Evolutionary conservation across 2,329 filamentous ascomycete species (phyloP), one percentile per base, ranked within the genome.

Genomic region (Pezicula carpinea): DNA sequence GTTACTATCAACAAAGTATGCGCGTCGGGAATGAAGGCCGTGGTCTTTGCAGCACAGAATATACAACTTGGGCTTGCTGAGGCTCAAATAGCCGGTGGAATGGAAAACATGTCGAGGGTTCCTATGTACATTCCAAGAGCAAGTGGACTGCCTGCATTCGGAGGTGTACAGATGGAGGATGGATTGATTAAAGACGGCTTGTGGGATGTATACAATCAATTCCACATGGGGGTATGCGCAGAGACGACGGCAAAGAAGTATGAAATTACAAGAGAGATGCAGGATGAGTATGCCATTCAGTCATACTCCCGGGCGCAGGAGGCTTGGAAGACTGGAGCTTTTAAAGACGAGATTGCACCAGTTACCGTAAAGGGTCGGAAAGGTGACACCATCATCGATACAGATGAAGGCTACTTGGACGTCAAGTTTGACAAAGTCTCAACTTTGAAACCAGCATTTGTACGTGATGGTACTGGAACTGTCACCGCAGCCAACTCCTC

Each of bases 1-100:
- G 84, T 86, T 43, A 97, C 93, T 14, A 85, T 99, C 69, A 99
- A 99, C 77, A 99, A 99, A 71, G 93, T 99, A 50, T 99, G 93
- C 73, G 87, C 93, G 4, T 96, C 91, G 0, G 93, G 93, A 5
- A 75, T 99, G 55, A 99, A 99, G 69, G 87, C 93, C 1, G 90
- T 97, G 4, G 83, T 80, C 18, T 79, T 97, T 38, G 93, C 92
- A 1, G 92, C 92, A 1, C 89, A 96, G 63, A 93, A 95, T 63
- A 96, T 97, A 59, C 89, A 96, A 69, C 79, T 99, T 10, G 92
- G 93, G 5, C 77, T 95, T 8, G 81, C 89, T 14, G 88, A 95
- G 61, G 91, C 87, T 0, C 87, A 95, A 65, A 77, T 97, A 6
- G 93, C 93, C 1, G 93, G 93, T 52, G 93, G 93, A 45, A 96